A percentile compares a stretch with the other conserved stretches of the same genome.
phyloP scores from a whole-genome alignment of 768 basidiomycete genomes.

The Lactarius psammicola region DNA sequence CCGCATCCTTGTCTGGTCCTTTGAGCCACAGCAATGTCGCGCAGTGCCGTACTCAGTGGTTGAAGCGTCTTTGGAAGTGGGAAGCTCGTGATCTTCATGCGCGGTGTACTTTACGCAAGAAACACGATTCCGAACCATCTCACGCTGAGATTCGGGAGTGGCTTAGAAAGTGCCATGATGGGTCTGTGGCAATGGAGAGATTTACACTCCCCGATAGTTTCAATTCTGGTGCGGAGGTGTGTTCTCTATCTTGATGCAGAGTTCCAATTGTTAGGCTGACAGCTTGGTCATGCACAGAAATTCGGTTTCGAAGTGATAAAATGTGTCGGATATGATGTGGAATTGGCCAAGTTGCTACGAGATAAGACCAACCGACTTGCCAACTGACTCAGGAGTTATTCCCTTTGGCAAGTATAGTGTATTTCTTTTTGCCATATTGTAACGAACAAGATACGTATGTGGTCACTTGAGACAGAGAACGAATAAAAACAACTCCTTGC shows the following conservation, averaged over 20 bases:
- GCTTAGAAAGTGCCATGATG: too few relatives aligned
- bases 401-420: too few relatives aligned
- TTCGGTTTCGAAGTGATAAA: background rate
- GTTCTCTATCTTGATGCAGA: background rate
- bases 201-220: background rate
- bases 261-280: background rate
- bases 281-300: background rate
- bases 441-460: too few relatives aligned
- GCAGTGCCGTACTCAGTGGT: background rate
- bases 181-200: fast-evolving
- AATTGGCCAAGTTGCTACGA: background rate
- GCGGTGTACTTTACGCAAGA: background rate
- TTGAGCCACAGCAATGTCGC: background rate
- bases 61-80: fast-evolving
- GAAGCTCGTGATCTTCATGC: background rate
- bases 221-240: conserved; percentile 9
- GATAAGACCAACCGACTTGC: background rate
- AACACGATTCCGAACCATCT: background rate
- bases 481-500: too few relatives aligned
- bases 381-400: background rate
- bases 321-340: conserved; percentile 3
- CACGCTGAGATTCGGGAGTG: background rate
- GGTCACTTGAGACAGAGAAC: too few relatives aligned
- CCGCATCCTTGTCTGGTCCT: background rate
- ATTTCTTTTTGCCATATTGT: background rate